A percentile compares a stretch with the other conserved stretches of the same genome.
Evolutionary conservation across 257 asterid genomes (phyloP).

Genomic region (Jacaranda mimosifolia): DNA sequence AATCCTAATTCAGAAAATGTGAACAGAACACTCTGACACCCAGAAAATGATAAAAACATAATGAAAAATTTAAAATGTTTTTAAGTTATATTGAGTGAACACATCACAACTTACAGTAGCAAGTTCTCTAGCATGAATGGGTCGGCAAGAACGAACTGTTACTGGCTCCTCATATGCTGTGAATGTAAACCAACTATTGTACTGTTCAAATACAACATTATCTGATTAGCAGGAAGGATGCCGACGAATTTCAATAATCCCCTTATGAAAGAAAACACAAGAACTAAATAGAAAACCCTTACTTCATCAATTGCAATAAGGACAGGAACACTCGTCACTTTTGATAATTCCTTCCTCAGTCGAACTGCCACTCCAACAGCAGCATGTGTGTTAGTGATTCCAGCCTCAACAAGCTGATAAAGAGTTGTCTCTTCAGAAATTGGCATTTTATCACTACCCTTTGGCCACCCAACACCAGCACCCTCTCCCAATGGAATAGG

Average conservation of each 20-base stretch:
- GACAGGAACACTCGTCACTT: constrained; percentile 85
- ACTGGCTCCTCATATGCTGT: constrained; percentile 82
- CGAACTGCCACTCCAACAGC: constrained; percentile 92
- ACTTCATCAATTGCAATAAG: constrained; percentile 96
- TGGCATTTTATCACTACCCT: constrained; percentile 67
- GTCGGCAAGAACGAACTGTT: constrained; percentile 81
- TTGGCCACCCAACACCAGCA: constrained; percentile 86
- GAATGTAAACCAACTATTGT: constrained; percentile 98
- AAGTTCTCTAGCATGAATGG: constrained; percentile 90
- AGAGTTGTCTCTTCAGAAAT: constrained; percentile 77
- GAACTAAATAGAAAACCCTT: constrained; percentile 40
- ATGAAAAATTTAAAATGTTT: background rate
- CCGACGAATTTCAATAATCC: constrained; percentile 29
- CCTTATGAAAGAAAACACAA: constrained; percentile 14
- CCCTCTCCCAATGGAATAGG: constrained; percentile 95
- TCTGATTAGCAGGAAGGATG: constrained; percentile 31
- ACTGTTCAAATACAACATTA: constrained; percentile 61
- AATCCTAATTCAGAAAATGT: constrained; percentile 17
- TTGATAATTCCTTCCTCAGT: constrained; percentile 86
- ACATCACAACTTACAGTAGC: constrained; percentile 67
- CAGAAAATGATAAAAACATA: constrained; percentile 12
- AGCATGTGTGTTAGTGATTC: constrained; percentile 73
- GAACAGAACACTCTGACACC: background rate
- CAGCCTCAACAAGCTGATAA: constrained; percentile 77
- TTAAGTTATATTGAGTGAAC: constrained; percentile 18